These are phyloP conservation scores for Lactuca sativa DNA, from an alignment of 129 eudicot species.

Conservation along the genomic window DNA sequence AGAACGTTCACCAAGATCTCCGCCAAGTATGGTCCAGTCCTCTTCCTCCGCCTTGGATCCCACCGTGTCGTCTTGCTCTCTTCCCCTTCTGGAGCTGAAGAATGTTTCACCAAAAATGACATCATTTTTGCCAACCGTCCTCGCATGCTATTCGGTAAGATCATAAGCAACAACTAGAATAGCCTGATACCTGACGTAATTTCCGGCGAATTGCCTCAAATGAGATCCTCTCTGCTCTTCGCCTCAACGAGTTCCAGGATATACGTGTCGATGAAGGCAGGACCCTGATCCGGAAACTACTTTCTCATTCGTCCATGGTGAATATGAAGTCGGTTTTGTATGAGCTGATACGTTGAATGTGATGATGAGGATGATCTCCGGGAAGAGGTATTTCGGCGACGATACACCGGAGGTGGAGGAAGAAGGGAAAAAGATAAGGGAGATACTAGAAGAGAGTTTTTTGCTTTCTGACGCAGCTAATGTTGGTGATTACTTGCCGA, in stretches of 20 bases:
- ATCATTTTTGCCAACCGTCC: constrained; percentile 47
- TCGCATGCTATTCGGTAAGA: constrained; percentile 28
- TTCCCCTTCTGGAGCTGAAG: constrained; percentile 47
- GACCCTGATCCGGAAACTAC: constrained; percentile 10
- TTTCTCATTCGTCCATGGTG: background rate
- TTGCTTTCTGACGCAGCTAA: constrained; percentile 21
- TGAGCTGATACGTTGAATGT: constrained; percentile 43
- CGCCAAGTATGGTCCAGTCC: constrained; percentile 36
- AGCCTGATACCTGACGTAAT: constrained; percentile 35
- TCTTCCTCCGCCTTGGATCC: constrained; percentile 37
- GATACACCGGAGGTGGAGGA: constrained; percentile 29
- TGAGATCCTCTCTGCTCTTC: constrained; percentile 34
- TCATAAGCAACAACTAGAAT: constrained; percentile 31
- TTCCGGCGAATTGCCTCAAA: constrained; percentile 35
- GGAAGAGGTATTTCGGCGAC: constrained; percentile 46
- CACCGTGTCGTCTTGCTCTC: constrained; percentile 32
- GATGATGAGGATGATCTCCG: too few relatives aligned
- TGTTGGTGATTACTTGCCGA: constrained; percentile 51
- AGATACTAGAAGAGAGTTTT: constrained; percentile 31
- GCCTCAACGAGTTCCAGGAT: constrained; percentile 25
- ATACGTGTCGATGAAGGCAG: constrained; percentile 27
- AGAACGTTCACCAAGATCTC: constrained; percentile 28
- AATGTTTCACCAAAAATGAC: constrained; percentile 58
- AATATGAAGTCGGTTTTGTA: constrained; percentile 38
- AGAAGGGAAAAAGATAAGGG: constrained; percentile 34